Percentiles rank a stretch among this genome's conserved stretches.
Evolutionary conservation across 164 flowering plant species (phyloP).

Genomic region (Annona cherimola): DNA sequence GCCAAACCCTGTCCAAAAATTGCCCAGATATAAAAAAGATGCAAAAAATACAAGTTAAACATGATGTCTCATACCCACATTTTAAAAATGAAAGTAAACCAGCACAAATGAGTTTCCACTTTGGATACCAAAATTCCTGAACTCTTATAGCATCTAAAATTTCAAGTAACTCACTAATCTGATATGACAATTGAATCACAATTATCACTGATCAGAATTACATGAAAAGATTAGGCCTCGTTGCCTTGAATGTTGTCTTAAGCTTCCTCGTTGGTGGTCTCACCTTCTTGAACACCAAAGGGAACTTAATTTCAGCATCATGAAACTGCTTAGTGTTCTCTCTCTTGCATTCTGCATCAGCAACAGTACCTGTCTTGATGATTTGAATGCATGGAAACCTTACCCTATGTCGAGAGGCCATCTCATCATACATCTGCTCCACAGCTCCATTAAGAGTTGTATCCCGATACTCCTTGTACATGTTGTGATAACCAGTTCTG

Average conservation of each 20-base stretch:
- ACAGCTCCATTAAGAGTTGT: conserved; percentile 28
- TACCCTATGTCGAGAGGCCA: conserved; percentile 29
- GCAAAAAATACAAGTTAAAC: neutral
- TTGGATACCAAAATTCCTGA: neutral
- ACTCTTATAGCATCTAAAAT: neutral
- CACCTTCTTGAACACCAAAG: conserved; percentile 20
- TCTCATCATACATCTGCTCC: conserved; percentile 28
- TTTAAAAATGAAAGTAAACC: too few relatives aligned
- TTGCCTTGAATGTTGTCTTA: conserved; percentile 27
- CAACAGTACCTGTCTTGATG: conserved; percentile 25
- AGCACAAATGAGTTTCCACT: neutral
- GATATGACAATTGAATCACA: neutral
- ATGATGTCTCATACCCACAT: neutral
- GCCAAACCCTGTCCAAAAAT: neutral
- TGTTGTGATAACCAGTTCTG: conserved; percentile 29
- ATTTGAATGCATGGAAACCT: conserved; percentile 31
- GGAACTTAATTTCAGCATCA: conserved; percentile 26
- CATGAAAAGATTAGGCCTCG: conserved; percentile 24
- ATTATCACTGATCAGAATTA: neutral
- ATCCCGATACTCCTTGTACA: conserved; percentile 27
- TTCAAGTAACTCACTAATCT: neutral
- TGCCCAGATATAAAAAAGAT: neutral
- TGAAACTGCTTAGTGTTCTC: conserved; percentile 26
- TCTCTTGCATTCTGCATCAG: conserved; percentile 26
- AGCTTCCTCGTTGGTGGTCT: conserved; percentile 25